Evolutionary conservation across 2,329 filamentous ascomycete genomes (phyloP).

Genomic region (Ceratocystis cacaofunesta): DNA sequence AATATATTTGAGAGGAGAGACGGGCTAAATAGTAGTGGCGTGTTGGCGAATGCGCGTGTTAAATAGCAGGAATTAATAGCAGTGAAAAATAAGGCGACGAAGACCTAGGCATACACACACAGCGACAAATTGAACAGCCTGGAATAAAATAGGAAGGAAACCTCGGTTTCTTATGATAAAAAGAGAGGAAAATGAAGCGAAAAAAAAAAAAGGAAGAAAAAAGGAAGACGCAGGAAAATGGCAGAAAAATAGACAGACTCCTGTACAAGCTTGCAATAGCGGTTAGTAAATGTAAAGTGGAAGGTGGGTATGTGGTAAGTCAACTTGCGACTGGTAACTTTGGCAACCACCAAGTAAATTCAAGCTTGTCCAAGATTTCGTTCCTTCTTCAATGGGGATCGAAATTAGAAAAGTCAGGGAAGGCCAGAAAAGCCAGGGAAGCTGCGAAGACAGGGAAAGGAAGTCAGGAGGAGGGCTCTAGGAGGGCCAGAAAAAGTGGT

Average conservation of each 20-base stretch:
- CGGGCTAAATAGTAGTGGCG: no score
- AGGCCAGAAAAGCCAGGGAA: background rate
- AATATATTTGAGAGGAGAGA: no score
- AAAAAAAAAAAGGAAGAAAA: slow-evolving; percentile 3
- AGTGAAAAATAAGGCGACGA: background rate
- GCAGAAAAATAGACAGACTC: background rate
- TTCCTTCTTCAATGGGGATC: background rate
- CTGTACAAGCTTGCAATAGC: background rate
- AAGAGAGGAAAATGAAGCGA: background rate
- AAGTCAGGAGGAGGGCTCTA: background rate
- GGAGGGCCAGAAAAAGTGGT: background rate
- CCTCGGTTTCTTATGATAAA: background rate
- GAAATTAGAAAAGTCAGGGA: background rate
- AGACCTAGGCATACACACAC: no score
- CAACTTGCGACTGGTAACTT: background rate
- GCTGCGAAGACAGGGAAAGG: background rate
- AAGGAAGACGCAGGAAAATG: background rate
- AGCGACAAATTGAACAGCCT: no score
- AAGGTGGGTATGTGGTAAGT: background rate
- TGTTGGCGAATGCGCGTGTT: no score
- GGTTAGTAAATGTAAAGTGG: background rate
- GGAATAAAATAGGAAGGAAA: background rate
- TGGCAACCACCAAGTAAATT: background rate
- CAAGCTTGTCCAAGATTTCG: background rate
- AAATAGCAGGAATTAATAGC: background rate